Evolutionary conservation across 2,329 filamentous ascomycete genomes (phyloP).

Genomic region (Xylariaceae sp.): DNA sequence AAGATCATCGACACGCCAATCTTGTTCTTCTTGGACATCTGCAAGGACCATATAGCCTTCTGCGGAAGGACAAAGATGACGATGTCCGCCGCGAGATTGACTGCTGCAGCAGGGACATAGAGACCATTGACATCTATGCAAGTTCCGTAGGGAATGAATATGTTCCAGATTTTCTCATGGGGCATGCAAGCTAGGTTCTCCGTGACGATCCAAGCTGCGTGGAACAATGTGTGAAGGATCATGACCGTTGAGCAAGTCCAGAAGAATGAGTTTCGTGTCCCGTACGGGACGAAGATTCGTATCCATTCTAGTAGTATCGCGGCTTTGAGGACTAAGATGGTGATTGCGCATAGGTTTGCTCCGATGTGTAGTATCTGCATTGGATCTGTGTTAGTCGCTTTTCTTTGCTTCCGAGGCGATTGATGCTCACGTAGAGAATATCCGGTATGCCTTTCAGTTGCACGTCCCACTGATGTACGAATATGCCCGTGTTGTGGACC

Average conservation of each 20-base stretch:
- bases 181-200: conserved; percentile 31
- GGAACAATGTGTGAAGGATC: conserved; percentile 20
- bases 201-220: conserved; percentile 19
- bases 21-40: conserved; percentile 41
- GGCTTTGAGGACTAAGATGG: conserved; percentile 11
- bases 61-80: conserved; percentile 41
- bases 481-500: conserved; percentile 10
- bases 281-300: conserved; percentile 18
- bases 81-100: conserved; percentile 44
- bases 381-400: not conserved
- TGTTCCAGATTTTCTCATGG: conserved; percentile 26
- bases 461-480: conserved; percentile 22
- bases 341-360: conserved; percentile 6
- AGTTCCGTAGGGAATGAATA: conserved; percentile 18
- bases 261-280: conserved; percentile 21
- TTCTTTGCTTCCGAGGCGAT: not conserved
- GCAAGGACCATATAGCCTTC: conserved; percentile 37
- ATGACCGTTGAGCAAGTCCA: conserved; percentile 20
- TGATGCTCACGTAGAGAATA: conserved; percentile 11
- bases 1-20: conserved; percentile 39
- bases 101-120: conserved; percentile 40
- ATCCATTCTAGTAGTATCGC: conserved; percentile 19
- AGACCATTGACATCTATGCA: conserved; percentile 41
- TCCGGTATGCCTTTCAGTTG: conserved; percentile 8
- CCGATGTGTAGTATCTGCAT: conserved; percentile 11